Evolutionary conservation across 2,329 filamentous ascomycete genomes (phyloP).

Genomic region (Cryphonectria parasitica): DNA sequence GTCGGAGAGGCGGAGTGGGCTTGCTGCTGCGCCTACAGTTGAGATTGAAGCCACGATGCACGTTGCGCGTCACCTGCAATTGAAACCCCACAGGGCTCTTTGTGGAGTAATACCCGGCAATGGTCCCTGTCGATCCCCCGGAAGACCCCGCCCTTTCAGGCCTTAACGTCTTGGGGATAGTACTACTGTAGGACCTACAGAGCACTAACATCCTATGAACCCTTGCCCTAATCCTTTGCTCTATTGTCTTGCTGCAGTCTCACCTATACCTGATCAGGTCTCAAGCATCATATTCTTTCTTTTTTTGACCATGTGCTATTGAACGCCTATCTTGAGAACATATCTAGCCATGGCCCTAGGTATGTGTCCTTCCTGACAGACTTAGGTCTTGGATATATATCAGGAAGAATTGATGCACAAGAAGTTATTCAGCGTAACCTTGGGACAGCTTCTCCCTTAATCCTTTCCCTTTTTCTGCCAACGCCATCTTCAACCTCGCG

Average conservation of each 20-base stretch:
- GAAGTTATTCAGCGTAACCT: neutral
- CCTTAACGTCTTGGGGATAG: neutral
- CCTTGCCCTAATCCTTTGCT: neutral
- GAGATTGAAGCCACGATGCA: slow-evolving; percentile 21
- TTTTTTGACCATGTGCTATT: neutral
- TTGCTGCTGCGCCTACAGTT: neutral
- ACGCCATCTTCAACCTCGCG: neutral
- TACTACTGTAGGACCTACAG: neutral
- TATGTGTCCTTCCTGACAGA: neutral
- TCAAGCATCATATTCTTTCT: neutral
- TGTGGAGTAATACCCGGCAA: slow-evolving; percentile 9
- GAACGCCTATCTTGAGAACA: neutral
- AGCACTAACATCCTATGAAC: neutral
- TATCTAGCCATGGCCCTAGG: neutral
- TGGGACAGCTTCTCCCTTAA: neutral
- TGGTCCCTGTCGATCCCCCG: slow-evolving; percentile 8
- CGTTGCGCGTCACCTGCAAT: slow-evolving; percentile 19
- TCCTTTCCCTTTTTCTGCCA: neutral
- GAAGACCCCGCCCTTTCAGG: slow-evolving; percentile 8
- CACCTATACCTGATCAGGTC: neutral
- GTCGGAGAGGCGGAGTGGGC: neutral
- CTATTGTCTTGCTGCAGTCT: neutral
- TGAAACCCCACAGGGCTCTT: slow-evolving; percentile 10
- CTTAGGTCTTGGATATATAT: neutral
- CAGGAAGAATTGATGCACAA: neutral